Conservation (phyloP, 2,329 filamentous ascomycete species). For the Colletotrichum musicola region DNA sequence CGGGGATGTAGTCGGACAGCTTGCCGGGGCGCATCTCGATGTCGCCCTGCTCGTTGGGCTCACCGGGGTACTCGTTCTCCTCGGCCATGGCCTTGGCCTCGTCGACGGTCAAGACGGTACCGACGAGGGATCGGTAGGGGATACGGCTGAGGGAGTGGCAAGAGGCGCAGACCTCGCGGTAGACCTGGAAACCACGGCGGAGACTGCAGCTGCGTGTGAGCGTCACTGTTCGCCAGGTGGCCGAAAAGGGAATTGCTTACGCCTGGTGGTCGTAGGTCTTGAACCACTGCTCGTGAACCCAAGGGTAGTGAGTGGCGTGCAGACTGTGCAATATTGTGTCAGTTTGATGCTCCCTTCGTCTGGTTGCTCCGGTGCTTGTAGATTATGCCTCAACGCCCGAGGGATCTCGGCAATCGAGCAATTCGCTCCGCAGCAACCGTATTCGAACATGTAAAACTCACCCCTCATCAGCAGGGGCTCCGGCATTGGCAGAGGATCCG, state of each 20-base stretch:
- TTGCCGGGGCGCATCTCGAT: slow-evolving; percentile 99
- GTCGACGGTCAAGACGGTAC: slow-evolving; percentile 92
- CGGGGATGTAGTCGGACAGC: slow-evolving; percentile 95
- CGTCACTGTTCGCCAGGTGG: slow-evolving; percentile 10
- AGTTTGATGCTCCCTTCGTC: slow-evolving; percentile 27
- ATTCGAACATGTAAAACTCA: slow-evolving; percentile 68
- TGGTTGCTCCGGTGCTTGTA: slow-evolving; percentile 21
- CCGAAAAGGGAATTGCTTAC: slow-evolving; percentile 67
- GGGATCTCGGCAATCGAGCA: slow-evolving; percentile 24
- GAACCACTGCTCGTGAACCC: slow-evolving; percentile 91
- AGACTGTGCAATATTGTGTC: slow-evolving; percentile 69
- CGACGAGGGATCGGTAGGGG: slow-evolving; percentile 92
- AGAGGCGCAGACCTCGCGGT: slow-evolving; percentile 96
- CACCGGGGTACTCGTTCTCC: slow-evolving; percentile 98
- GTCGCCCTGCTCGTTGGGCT: slow-evolving; percentile 97
- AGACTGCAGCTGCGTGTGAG: slow-evolving; percentile 69
- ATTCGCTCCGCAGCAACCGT: slow-evolving; percentile 26
- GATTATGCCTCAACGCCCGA: slow-evolving; percentile 40
- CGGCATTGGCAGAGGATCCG: slow-evolving; percentile 86
- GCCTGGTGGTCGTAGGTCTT: slow-evolving; percentile 98
- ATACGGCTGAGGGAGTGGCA: slow-evolving; percentile 97
- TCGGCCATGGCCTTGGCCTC: slow-evolving; percentile 98
- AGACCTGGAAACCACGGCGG: slow-evolving; percentile 99
- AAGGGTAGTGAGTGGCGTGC: slow-evolving; percentile 91
- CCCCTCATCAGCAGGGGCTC: slow-evolving; percentile 97